Conservation (phyloP, 805 yeast genomes). For the Nakazawaea populi region DNA sequence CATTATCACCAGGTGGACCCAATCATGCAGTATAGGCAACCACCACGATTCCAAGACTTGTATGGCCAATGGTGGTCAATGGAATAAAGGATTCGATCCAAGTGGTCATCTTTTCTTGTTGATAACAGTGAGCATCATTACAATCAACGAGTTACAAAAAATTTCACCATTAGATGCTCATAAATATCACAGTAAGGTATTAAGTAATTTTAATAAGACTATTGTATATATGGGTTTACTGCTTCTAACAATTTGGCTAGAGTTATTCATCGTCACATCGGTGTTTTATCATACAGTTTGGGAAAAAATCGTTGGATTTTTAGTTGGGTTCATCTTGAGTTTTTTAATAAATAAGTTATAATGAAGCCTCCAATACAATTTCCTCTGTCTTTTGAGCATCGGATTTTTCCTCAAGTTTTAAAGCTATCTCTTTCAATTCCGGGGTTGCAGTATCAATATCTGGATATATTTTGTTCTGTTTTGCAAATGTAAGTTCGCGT, state of each 20-base stretch:
- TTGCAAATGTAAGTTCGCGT: background rate
- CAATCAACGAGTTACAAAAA: slow-evolving; percentile 28
- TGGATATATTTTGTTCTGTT: slow-evolving; percentile 8
- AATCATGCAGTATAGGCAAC: background rate
- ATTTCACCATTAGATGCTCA: slow-evolving; percentile 6
- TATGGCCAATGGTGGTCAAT: slow-evolving; percentile 22
- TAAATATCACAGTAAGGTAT: slow-evolving; percentile 7
- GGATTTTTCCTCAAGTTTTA: background rate
- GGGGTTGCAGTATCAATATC: slow-evolving; percentile 3
- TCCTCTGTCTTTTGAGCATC: slow-evolving; percentile 1
- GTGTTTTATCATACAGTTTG: slow-evolving; percentile 42
- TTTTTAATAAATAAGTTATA: background rate
- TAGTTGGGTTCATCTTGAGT: slow-evolving; percentile 31
- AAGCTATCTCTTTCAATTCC: slow-evolving; percentile 1
- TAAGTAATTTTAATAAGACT: slow-evolving; percentile 3
- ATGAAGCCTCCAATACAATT: slow-evolving; percentile 1
- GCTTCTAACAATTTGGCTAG: slow-evolving; percentile 29
- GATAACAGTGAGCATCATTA: slow-evolving; percentile 33
- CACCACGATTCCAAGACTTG: background rate
- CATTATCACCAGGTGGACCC: background rate
- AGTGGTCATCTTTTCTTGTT: slow-evolving; percentile 49
- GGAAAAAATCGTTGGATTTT: slow-evolving; percentile 40
- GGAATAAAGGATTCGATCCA: slow-evolving; percentile 47
- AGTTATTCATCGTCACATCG: slow-evolving; percentile 36
- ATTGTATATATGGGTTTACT: background rate